Evolutionary conservation across 2,329 filamentous ascomycete species (phyloP), one percentile per base, ranked within the genome.

Genomic region (Xylariaceae sp.): DNA sequence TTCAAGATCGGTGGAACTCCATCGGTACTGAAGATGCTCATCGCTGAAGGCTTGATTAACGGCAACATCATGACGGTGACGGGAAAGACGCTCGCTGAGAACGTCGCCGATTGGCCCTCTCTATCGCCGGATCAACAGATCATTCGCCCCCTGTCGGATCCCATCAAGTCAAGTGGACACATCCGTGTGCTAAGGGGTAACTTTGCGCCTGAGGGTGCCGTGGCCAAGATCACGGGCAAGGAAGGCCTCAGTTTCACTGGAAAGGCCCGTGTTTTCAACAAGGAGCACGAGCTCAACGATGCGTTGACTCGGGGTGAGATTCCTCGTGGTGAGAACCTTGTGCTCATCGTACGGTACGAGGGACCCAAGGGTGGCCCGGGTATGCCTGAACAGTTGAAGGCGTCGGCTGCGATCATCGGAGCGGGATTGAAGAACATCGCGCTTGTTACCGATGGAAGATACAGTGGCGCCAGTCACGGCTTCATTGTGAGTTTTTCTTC

Each of bases 151-250:
- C 78, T 97, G 7, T 79, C 82, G 10, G 65, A 84, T 68, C 82
- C 82, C 55, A 93, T 96, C 79, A 97, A 97, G 74, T 66, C 80
- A 1, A 90, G 87, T 0, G 93, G 93, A 49, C 93, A 97, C 73
- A 82, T 97, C 61, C 91, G 93, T 74, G 89, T 97, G 61, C 82
- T 97, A 2, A 83, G 84, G 61, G 93, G 93, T 17, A 96, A 96
- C 73, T 82, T 97, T 37, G 90, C 92, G 2, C 93, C 93, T 1
- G 88, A 86, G 9, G 93, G 93, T 39, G 89, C 92, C 0, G 92
- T 97, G 1, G 92, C 92, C 61, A 97, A 97, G 75, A 97, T 97
- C 74, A 97, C 93, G 0, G 93, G 93, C 42, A 97, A 97, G 73
- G 93, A 97, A 74, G 93, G 93, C 2, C 81, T 92, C 5, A 79